Evolutionary conservation across 208 protist species (phyloP).

Genomic region (Porcisia deanei): DNA sequence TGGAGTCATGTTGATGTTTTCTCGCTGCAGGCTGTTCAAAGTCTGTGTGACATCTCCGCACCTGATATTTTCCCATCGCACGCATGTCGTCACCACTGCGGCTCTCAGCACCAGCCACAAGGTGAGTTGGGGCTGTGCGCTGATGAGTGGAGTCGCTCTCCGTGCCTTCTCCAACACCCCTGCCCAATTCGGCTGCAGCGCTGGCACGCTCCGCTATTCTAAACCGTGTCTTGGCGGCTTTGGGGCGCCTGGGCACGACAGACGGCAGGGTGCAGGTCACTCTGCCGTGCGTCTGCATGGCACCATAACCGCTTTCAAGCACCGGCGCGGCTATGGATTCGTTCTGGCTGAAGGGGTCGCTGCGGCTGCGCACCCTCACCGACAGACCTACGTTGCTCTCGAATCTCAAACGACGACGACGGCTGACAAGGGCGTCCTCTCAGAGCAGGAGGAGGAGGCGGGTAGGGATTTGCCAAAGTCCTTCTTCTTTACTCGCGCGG

Average conservation of each 20-base stretch:
- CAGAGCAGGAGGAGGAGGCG: background rate
- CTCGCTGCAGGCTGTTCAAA: background rate
- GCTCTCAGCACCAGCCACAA: background rate
- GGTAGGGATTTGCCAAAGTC: constrained; percentile 6
- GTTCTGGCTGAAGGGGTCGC: constrained; percentile 52
- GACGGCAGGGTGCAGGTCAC: background rate
- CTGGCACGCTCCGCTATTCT: background rate
- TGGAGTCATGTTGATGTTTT: background rate
- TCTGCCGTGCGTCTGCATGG: constrained; percentile 46
- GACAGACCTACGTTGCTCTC: constrained; percentile 5
- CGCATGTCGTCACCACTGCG: background rate
- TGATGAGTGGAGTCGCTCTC: background rate
- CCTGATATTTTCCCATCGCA: background rate
- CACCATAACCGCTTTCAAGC: constrained; percentile 79
- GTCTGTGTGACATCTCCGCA: background rate
- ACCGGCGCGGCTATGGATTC: constrained; percentile 89
- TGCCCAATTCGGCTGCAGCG: background rate
- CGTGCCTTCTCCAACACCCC: background rate
- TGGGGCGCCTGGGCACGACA: background rate
- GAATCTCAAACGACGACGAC: background rate
- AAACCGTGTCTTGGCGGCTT: background rate
- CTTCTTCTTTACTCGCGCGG: constrained; percentile 71
- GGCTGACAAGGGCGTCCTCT: background rate
- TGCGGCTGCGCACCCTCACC: background rate
- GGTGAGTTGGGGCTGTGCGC: background rate